Evolutionary conservation across 2,329 filamentous ascomycete species (phyloP), one percentile per base, ranked within the genome.

Genomic region (Rutstroemia sp.): DNA sequence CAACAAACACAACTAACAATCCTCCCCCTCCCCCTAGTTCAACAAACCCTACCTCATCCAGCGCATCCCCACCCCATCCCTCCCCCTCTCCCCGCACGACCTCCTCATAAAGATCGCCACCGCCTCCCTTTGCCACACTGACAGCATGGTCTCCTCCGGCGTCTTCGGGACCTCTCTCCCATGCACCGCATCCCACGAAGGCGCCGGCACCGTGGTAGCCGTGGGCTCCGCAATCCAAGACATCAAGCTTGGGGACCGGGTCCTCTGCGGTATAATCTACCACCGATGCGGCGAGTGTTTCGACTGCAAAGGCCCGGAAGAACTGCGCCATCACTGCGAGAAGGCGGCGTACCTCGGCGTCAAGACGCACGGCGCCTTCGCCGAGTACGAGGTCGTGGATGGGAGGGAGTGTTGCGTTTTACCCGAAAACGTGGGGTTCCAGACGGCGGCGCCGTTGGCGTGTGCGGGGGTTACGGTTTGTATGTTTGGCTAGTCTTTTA

Each of bases 101-200:
- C 70, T 86, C n/a, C 75, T 84, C 38, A 73, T 85, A 63, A 82
- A 81, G 66, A 72, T 82, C 48, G 80, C 78, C 53, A 14, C 40
- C 3, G 81, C 79, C 9, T 82, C 79, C 1, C 76, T 83, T 64
- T 85, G 82, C 70, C 82, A 86, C 70, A 84, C 82, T 0, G 82
- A 85, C 69, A 68, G 69, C 58, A 81, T 84, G 77, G 79, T 83
- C 4, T 62, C 64, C 6, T 63, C 71, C 2, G 81, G 81, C 48
- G 67, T 74, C 47, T 77, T 84, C 65, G 68, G 65, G 6, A 73
- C 74, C 0, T 55, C 67, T 3, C 71, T 84, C 1, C 81, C 81
- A 0, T 72, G 73, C 56, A 82, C 74, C 8, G 78, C 73, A 6
- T 83, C 78, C 58, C 59, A 68, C 34, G 66, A 68, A 58, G 64